Conservation (phyloP, 306 rosid genomes). For the Cucurbita pepo region DNA sequence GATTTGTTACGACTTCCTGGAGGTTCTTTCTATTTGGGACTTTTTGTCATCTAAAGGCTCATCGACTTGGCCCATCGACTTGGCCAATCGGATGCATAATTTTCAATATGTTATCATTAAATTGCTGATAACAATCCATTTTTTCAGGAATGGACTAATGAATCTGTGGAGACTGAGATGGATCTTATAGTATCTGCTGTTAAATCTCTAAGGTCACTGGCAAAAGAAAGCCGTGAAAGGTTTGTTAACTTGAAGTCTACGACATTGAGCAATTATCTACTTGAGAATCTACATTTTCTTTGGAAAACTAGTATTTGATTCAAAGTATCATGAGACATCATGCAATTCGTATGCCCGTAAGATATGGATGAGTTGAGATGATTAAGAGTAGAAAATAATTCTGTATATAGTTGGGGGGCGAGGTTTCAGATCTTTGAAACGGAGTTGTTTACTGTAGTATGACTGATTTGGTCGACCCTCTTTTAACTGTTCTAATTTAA, state of each 20-base stretch:
- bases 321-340: background rate
- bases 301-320: background rate
- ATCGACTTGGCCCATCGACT: background rate
- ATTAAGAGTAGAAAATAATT: background rate
- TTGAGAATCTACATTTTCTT: background rate
- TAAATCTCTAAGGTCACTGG: slow-evolving; percentile 70
- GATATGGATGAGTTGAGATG: background rate
- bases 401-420: background rate
- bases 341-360: background rate
- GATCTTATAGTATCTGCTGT: slow-evolving; percentile 52
- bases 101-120: background rate
- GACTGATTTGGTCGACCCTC: background rate
- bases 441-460: background rate
- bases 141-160: slow-evolving; percentile 69
- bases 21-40: background rate
- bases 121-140: background rate
- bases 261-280: background rate
- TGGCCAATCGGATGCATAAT: background rate
- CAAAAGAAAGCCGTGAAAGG: slow-evolving; percentile 91
- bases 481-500: background rate
- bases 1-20: background rate
- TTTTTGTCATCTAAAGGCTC: background rate
- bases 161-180: slow-evolving; percentile 52
- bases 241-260: slow-evolving; percentile 5
- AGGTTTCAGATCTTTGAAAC: background rate